Evolutionary conservation across 2,329 filamentous ascomycete genomes (phyloP), one percentile per base, ranked within the genome.

Genomic region (Alternaria burnsii): DNA sequence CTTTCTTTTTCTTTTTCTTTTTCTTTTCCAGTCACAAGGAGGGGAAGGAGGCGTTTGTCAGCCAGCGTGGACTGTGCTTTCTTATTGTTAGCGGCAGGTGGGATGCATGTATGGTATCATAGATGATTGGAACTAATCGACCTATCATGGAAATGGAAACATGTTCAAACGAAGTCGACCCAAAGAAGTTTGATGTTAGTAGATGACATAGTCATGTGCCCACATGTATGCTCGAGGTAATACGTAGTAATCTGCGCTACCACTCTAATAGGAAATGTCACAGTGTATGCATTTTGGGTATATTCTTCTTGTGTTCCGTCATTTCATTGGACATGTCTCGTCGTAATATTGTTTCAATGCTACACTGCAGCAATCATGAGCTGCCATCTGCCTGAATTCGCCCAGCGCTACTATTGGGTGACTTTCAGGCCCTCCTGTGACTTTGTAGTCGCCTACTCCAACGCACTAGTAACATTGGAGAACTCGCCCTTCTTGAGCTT

Each of bases 401-500:
- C n/a, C 32, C 41, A 42, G 44, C 34, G 18, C 7, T 28, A 40
- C 16, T 36, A 32, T n/a, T 9, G 16, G 34, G 34, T 7, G n/a
- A 14, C 16, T 38, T n/a, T 38, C 34, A 8, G 34, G 16, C 34
- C 34, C 6, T n/a, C 16, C 34, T 18, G 16, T 38, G 16, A n/a
- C 7, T n/a, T 38, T n/a, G 7, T 1, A 38, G 16, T n/a, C 34
- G 11, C 40, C 61, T 84, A 88, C n/a, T 86, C 86, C 77, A 96
- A 79, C 74, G 89, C 83, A 73, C 91, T 92, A 59, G 92, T 96
- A 55, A 97, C 94, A 79, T 97, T 97, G 67, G 91, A 94, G 81
- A 99, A 99, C 85, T 99, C 95, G 80, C 94, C 94, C 88, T 97
- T 97, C 80, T 97, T 91, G 76, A 99, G 83, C 89, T 99, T 99